Base-by-base conservation (phyloP, 2,329 filamentous ascomycete species). In the Madurella mycetomatis region DNA sequence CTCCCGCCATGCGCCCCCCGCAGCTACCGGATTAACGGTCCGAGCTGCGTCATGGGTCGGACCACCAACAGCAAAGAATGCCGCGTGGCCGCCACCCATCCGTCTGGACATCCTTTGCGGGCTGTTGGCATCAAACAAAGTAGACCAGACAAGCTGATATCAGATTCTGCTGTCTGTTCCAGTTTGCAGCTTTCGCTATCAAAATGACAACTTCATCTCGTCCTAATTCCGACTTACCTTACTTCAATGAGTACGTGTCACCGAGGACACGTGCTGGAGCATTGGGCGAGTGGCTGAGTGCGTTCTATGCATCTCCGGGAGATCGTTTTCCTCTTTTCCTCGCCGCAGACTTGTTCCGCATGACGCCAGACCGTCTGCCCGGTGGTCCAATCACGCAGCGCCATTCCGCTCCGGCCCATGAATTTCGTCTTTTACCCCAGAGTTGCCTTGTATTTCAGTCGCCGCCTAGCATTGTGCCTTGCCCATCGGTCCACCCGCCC, bases 401-500 rank as follows among this genome's bases (percentile, higher is more conserved):
- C 17, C 30, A 18, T 46, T 34, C 30, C 15, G 12, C 32, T 32
- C 12, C 2, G n/a, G 5, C 32, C 45, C 45, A 32, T 12, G 16
- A 39, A 9, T 19, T 47, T 30, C 16, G 34, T 4, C 34, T 41
- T 25, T 15, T 4, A 37, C 9, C 9, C 11, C 34, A 11, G 34
- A 37, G 4, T 15, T 11, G 13, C 13, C 34, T 12, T 11, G 9
- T 11, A 37, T 37, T 15, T 12, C 34, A 19, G 32, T 17, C 32
- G 9, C 32, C 30, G 47, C 47, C 47, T 50, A 37, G 41, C 41
- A 9, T n/a, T 5, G 9, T 41, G 47, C 47, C 47, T 49, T 49
- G 39, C 47, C 43, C 25, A 25, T 25, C 7, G 25, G 25, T 25
- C 7, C 7, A 25, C 25, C 25, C 25, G 25, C n/a, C n/a, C n/a